Conservation (phyloP, 495 filamentous ascomycete genomes). For the Aspergillus ellipticus region DNA sequence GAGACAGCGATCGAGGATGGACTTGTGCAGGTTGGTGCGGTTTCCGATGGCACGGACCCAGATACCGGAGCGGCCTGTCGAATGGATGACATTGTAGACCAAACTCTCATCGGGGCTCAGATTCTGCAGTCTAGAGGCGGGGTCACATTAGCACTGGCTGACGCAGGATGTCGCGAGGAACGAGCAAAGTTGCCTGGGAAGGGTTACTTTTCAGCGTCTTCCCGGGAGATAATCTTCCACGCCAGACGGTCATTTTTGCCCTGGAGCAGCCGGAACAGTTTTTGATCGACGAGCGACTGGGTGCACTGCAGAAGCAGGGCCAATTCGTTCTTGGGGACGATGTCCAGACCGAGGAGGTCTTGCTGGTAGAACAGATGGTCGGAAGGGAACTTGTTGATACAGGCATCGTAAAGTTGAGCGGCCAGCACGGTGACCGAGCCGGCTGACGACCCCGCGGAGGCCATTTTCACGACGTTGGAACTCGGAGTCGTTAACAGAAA, state of each 20-base stretch:
- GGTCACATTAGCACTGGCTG: background rate
- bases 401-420: slow-evolving; percentile 44
- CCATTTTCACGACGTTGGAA: slow-evolving; percentile 22
- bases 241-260: slow-evolving; percentile 51
- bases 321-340: slow-evolving; percentile 59
- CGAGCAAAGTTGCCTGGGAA: background rate
- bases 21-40: slow-evolving; percentile 73
- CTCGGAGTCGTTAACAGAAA: slow-evolving; percentile 13
- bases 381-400: slow-evolving; percentile 34
- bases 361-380: slow-evolving; percentile 61
- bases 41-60: slow-evolving; percentile 80
- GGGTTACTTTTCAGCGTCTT: slow-evolving; percentile 68
- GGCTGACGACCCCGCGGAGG: slow-evolving; percentile 33
- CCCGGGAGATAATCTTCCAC: slow-evolving; percentile 63
- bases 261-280: slow-evolving; percentile 59
- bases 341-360: slow-evolving; percentile 57
- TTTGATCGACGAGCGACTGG: slow-evolving; percentile 61
- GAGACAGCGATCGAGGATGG: slow-evolving; percentile 67
- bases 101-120: slow-evolving; percentile 68
- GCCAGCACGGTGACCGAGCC: slow-evolving; percentile 35
- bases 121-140: slow-evolving; percentile 57
- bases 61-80: slow-evolving; percentile 72
- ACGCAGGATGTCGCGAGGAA: background rate
- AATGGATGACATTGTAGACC: slow-evolving; percentile 82
- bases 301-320: slow-evolving; percentile 56